Evolutionary conservation across 2,329 filamentous ascomycete species (phyloP).

Genomic region (Penicillium brevicompactum): DNA sequence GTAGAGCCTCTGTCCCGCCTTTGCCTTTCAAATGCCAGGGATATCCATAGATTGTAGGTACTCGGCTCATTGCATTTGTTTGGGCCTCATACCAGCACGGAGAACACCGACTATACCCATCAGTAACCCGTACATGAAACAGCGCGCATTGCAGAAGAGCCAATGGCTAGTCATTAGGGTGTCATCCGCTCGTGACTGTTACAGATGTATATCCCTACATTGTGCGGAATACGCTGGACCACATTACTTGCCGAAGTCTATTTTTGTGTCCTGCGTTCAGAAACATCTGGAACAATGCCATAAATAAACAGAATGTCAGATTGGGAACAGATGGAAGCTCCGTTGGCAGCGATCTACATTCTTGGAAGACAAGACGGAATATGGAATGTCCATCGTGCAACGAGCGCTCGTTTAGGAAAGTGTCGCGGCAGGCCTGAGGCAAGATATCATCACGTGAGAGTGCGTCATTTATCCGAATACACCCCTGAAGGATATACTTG

Average conservation of each 20-base stretch:
- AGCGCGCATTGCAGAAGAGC: background rate
- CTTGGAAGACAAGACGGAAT: background rate
- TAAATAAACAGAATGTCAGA: background rate
- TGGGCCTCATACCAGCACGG: too few relatives aligned
- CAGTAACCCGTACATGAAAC: too few relatives aligned
- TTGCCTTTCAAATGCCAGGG: too few relatives aligned
- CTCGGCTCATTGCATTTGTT: too few relatives aligned
- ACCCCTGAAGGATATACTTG: background rate
- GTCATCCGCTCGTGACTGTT: background rate
- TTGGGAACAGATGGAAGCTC: background rate
- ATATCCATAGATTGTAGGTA: too few relatives aligned
- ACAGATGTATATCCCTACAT: background rate
- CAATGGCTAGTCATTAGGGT: background rate
- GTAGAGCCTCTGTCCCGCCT: too few relatives aligned
- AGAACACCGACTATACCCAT: too few relatives aligned
- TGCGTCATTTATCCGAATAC: background rate
- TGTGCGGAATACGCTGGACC: background rate
- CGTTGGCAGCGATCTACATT: constrained; percentile 3
- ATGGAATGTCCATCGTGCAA: background rate
- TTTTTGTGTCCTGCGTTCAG: background rate
- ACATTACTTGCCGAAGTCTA: background rate
- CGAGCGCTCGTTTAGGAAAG: background rate
- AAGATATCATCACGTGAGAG: fast-evolving
- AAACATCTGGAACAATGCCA: background rate
- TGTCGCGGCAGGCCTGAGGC: background rate